These are phyloP conservation scores for Apiotrichum akiyoshidainum DNA, from an alignment of 1,284 basidiomycete species.

Conservation along the genomic window DNA sequence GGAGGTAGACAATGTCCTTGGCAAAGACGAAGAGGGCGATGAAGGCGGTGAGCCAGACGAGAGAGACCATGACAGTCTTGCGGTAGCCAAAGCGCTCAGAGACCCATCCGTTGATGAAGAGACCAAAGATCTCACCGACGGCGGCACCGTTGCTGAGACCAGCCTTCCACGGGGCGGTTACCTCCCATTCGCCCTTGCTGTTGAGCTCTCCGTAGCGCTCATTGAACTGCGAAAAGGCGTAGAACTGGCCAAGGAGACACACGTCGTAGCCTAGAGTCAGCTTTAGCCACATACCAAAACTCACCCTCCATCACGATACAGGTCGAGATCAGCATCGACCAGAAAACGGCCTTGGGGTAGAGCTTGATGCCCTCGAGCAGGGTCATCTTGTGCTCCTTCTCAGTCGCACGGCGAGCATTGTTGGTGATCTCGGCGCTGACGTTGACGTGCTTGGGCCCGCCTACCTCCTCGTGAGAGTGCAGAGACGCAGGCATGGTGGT, in stretches of 20 bases:
- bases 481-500: not conserved
- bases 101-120: conserved; percentile 48
- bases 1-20: conserved; percentile 31
- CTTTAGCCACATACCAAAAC: not conserved
- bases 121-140: conserved; percentile 51
- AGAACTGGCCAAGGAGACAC: conserved; percentile 44
- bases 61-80: conserved; percentile 36
- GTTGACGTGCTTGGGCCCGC: not conserved
- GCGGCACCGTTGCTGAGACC: conserved; percentile 51
- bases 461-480: not conserved
- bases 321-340: conserved; percentile 51
- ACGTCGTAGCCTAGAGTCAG: conserved; percentile 37
- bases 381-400: conserved; percentile 49
- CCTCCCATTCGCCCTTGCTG: conserved; percentile 45
- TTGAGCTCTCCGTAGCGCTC: conserved; percentile 41
- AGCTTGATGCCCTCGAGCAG: conserved; percentile 42
- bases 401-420: conserved; percentile 22
- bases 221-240: conserved; percentile 48
- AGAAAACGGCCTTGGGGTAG: conserved; percentile 54
- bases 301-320: conserved; percentile 54
- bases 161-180: conserved; percentile 54
- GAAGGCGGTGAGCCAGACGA: conserved; percentile 36
- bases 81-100: conserved; percentile 50
- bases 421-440: conserved; percentile 8
- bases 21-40: conserved; percentile 46